Base-by-base conservation (phyloP, 768 basidiomycete genomes). In the Rubroboletus satanas region DNA sequence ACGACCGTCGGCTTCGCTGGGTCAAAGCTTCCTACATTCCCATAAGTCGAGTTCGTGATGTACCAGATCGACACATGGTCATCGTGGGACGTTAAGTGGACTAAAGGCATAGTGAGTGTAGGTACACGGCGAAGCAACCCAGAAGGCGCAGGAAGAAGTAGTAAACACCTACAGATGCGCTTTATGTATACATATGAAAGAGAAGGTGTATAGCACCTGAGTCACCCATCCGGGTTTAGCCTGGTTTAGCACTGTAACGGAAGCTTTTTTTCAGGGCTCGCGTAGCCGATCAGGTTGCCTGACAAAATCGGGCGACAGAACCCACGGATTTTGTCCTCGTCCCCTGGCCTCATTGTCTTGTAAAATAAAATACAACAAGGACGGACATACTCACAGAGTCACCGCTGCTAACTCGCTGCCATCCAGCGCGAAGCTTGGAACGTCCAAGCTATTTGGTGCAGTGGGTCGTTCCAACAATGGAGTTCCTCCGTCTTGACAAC, bases 31-130 rank as follows among this genome's bases (percentile, higher is more conserved):
- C 83, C 77, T 58, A 88, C 85, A 62, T 83, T 85, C 60, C 75
- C 73, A 58, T 73, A 75, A 0, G 70, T 62, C 4, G 85, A 75
- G 68, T 88, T 89, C 15, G 89, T 87, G 51, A 66, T 78, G 73
- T 90, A 91, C 77, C 78, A 85, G 52, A 90, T 79, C 18, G 85
- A 83, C 48, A 82, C 83, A 67, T 83, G 83, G 77, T 89, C 88
- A 60, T 82, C 79, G 35, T 67, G 62, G 57, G 81, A 80, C 59
- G 81, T 72, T 54, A 90, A 64, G 65, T 88, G 84, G 66, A 90
- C 78, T 73, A 74, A 84, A 46, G 88, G 87, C 87, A 89, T 88
- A 29, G 55, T 57, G 65, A 51, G 46, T 26, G 55, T 21, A 44
- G 31, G 28, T 45, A 83, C 83, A 85, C 55, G 45, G 54, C 52